A percentile compares a stretch with the other conserved stretches of the same genome.
phyloP scores from a whole-genome alignment of 345 rosid genomes.

The Iberis pinnata region DNA sequence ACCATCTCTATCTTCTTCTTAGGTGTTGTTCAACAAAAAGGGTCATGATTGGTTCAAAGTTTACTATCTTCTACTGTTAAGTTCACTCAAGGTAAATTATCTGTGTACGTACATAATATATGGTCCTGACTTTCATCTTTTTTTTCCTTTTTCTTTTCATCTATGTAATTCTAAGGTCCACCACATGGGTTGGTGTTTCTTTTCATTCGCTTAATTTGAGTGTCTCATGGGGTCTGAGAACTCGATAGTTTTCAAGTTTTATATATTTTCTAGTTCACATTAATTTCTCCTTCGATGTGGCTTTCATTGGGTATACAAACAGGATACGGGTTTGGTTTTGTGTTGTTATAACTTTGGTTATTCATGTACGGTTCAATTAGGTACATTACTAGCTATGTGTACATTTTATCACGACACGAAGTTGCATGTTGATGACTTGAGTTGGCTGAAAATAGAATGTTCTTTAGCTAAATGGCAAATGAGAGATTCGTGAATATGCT shows the following conservation, averaged over 20 bases:
- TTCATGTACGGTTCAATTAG: constrained; percentile 19
- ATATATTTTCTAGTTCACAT: constrained; percentile 19
- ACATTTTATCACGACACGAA: too few species aligned
- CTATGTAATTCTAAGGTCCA: constrained; percentile 31
- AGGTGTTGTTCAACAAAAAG: constrained; percentile 30
- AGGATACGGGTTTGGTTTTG: constrained; percentile 26
- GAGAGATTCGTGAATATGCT: too few species aligned
- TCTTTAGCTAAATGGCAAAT: too few species aligned
- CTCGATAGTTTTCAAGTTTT: constrained; percentile 19
- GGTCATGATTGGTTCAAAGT: constrained; percentile 24
- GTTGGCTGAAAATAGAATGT: too few species aligned
- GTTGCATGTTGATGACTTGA: too few species aligned
- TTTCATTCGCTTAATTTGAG: constrained; percentile 26
- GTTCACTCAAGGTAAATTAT: constrained; percentile 25
- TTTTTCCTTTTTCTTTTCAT: background rate
- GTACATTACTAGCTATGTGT: too few species aligned
- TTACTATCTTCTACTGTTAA: constrained; percentile 23
- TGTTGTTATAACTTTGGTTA: constrained; percentile 23
- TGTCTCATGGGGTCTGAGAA: constrained; percentile 25
- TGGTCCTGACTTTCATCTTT: constrained; percentile 28
- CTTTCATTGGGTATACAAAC: constrained; percentile 29
- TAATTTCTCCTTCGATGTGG: constrained; percentile 23
- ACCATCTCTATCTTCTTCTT: constrained; percentile 36
- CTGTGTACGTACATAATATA: constrained; percentile 30
- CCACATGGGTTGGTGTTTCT: constrained; percentile 30